Percentiles rank a stretch among this genome's conserved stretches.
Conservation (phyloP, 1,284 basidiomycete species). For the Cutaneotrichosporon curvatum region DNA sequence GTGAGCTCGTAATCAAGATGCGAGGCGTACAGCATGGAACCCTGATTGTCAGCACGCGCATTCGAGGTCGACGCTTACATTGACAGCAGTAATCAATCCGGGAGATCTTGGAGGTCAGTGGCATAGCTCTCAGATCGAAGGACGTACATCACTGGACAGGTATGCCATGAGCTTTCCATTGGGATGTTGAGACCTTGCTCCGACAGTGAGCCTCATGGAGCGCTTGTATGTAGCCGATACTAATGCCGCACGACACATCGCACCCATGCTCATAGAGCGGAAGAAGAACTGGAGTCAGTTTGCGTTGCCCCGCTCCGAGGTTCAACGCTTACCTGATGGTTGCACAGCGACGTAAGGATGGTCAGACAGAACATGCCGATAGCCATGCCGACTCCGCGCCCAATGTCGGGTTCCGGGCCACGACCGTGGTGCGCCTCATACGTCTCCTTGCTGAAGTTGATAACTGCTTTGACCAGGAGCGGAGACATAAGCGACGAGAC, state of each 20-base stretch:
- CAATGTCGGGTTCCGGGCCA: slow-evolving; percentile 50
- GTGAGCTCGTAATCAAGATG: neutral
- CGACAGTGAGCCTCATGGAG: slow-evolving; percentile 59
- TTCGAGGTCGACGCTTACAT: slow-evolving; percentile 12
- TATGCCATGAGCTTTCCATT: slow-evolving; percentile 68
- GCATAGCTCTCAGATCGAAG: slow-evolving; percentile 48
- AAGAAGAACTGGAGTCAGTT: slow-evolving; percentile 59
- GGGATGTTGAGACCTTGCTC: slow-evolving; percentile 57
- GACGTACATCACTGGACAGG: slow-evolving; percentile 54
- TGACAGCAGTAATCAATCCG: slow-evolving; percentile 42
- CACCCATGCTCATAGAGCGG: slow-evolving; percentile 64
- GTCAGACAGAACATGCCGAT: slow-evolving; percentile 62
- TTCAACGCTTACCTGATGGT: slow-evolving; percentile 48
- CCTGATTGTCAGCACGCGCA: slow-evolving; percentile 39
- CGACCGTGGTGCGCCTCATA: slow-evolving; percentile 35
- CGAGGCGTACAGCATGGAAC: slow-evolving; percentile 50
- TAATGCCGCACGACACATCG: slow-evolving; percentile 62
- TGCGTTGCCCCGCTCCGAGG: slow-evolving; percentile 7
- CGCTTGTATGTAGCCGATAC: slow-evolving; percentile 69
- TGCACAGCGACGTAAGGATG: slow-evolving; percentile 54
- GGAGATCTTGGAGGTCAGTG: slow-evolving; percentile 58
- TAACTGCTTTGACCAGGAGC: slow-evolving; percentile 60
- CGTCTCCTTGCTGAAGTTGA: slow-evolving; percentile 58
- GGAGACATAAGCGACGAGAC: slow-evolving; percentile 59
- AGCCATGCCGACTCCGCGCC: slow-evolving; percentile 63